Percentiles rank a stretch among this genome's conserved stretches.
phyloP scores from a whole-genome alignment of 768 basidiomycete genomes.

The Macrocybe gigantea region DNA sequence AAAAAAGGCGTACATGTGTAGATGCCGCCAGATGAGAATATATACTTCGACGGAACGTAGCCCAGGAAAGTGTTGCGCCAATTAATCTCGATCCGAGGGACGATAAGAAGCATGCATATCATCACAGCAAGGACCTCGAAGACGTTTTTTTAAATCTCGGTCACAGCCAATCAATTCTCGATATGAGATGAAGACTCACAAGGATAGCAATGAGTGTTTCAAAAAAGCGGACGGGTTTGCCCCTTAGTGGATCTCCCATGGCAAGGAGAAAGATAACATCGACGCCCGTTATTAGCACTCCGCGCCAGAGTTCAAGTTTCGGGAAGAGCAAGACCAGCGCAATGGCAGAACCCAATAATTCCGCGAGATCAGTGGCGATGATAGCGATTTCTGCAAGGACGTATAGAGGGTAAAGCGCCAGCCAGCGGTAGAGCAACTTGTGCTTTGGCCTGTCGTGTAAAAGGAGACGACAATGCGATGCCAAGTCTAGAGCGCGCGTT shows the following conservation, averaged over 20 bases:
- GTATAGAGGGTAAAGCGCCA: constrained; percentile 62
- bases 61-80: constrained; percentile 76
- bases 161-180: not conserved
- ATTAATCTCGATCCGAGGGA: constrained; percentile 60
- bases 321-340: constrained; percentile 75
- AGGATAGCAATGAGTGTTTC: constrained; percentile 58
- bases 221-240: constrained; percentile 62
- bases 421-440: constrained; percentile 50
- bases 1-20: constrained; percentile 50
- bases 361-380: constrained; percentile 74
- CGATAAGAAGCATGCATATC: constrained; percentile 72
- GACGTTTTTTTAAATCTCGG: constrained; percentile 4
- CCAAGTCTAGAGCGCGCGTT: constrained; percentile 29
- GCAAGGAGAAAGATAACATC: constrained; percentile 71
- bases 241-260: constrained; percentile 63
- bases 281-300: constrained; percentile 59
- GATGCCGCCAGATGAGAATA: constrained; percentile 50
- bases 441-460: constrained; percentile 61
- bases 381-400: constrained; percentile 65
- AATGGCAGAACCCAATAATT: constrained; percentile 78
- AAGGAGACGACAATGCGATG: constrained; percentile 55
- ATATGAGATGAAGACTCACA: constrained; percentile 30
- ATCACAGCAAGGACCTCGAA: constrained; percentile 64
- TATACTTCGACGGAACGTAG: constrained; percentile 66
- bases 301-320: constrained; percentile 59